phyloP scores from a whole-genome alignment of 192 early-diverging fungal genomes.

The Coemansia aciculifera region DNA sequence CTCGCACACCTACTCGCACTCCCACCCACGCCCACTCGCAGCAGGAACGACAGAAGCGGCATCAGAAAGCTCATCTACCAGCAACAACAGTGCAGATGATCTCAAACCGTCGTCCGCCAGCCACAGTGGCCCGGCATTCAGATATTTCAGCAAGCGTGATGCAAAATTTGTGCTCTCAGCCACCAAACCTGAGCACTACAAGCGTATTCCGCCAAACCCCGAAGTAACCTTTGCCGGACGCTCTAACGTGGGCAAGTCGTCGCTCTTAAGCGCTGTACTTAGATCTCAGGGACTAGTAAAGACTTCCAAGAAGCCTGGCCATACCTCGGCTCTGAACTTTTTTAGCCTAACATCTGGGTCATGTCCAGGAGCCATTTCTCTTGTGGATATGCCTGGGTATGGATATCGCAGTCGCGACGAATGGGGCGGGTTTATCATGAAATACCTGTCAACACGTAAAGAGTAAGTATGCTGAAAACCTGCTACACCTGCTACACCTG shows the following conservation, averaged over 20 bases:
- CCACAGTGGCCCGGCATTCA: conserved; percentile 3
- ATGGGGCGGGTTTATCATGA: conserved; percentile 53
- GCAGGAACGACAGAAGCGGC: neutral
- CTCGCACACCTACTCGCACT: conserved; percentile 10
- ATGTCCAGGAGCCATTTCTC: conserved; percentile 20
- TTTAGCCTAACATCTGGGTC: conserved; percentile 33
- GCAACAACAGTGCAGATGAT: neutral
- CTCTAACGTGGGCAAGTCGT: conserved; percentile 57
- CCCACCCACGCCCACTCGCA: neutral
- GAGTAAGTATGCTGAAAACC: conserved; percentile 19
- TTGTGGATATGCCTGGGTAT: conserved; percentile 60
- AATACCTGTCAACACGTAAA: conserved; percentile 43
- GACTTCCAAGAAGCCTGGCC: conserved; percentile 54
- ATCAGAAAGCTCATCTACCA: neutral
- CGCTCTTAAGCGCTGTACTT: conserved; percentile 49
- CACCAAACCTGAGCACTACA: conserved; percentile 28
- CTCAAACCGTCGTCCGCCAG: neutral
- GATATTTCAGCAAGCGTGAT: conserved; percentile 37
- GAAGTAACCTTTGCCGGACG: conserved; percentile 56
- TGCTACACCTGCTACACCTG: neutral
- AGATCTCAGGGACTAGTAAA: conserved; percentile 36
- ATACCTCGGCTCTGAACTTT: conserved; percentile 48
- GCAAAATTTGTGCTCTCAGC: conserved; percentile 49
- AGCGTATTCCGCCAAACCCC: conserved; percentile 14
- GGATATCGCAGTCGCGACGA: conserved; percentile 54